Evolutionary conservation across 208 protist species (phyloP).

Genomic region (Trichomonas tenax): DNA sequence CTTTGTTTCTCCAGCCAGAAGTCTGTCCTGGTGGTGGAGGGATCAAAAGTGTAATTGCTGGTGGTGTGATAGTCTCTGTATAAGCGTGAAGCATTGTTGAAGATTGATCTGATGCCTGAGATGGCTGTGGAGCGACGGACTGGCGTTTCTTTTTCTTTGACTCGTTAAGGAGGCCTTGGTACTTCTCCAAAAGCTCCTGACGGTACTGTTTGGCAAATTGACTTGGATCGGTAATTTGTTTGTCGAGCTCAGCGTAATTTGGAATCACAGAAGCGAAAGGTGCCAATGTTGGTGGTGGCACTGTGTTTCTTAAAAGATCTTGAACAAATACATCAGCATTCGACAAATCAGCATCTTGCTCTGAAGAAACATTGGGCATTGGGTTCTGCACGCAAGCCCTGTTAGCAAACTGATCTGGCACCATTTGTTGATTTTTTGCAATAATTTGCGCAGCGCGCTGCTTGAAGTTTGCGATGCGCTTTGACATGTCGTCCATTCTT

Average conservation of each 20-base stretch:
- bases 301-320: neutral
- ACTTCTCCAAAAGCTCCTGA: neutral
- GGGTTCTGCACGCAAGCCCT: neutral
- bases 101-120: too few relatives aligned
- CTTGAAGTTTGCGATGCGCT: neutral
- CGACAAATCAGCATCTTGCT: neutral
- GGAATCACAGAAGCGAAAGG: neutral
- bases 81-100: neutral
- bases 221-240: neutral
- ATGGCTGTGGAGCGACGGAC: too few relatives aligned
- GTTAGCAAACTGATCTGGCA: neutral
- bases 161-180: too few relatives aligned
- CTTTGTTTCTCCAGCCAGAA: neutral
- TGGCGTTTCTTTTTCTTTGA: neutral
- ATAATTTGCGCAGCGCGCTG: neutral
- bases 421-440: neutral
- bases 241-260: neutral
- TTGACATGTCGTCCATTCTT: neutral
- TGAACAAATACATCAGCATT: neutral
- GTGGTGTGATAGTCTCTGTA: neutral
- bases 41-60: neutral
- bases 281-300: neutral
- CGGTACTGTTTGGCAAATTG: neutral
- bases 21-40: neutral
- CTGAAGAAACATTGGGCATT: neutral